Evolutionary conservation across 2,329 filamentous ascomycete genomes (phyloP).

Genomic region (Aspergillus niger): DNA sequence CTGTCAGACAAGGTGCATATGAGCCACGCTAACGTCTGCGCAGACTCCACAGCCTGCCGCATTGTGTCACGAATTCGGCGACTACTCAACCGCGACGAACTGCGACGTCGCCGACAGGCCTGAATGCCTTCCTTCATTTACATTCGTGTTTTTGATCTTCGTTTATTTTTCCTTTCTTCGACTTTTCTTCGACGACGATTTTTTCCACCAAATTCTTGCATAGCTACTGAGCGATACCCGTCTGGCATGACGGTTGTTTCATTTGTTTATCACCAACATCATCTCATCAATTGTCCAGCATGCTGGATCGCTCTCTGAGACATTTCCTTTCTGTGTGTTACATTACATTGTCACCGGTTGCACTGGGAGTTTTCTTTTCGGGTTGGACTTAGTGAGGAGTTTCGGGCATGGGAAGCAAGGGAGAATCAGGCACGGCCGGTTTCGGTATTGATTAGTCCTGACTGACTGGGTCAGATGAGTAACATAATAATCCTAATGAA

Average conservation of each 20-base stretch:
- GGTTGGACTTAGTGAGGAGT: constrained; percentile 18
- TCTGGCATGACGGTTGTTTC: constrained; percentile 11
- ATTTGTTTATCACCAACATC: constrained; percentile 5
- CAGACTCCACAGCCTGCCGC: constrained; percentile 30
- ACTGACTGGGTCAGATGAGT: constrained; percentile 8
- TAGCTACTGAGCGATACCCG: constrained; percentile 12
- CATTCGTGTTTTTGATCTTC: neutral
- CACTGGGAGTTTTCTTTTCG: constrained; percentile 3
- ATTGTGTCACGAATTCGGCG: constrained; percentile 37
- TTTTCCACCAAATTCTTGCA: neutral
- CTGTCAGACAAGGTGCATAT: constrained; percentile 11
- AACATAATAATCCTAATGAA: constrained; percentile 1
- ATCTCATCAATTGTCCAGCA: constrained; percentile 1
- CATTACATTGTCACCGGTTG: constrained; percentile 1
- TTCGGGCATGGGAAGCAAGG: constrained; percentile 18
- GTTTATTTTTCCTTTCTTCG: constrained; percentile 1
- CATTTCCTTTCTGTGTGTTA: constrained; percentile 6
- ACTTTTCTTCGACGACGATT: neutral
- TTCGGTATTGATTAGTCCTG: constrained; percentile 7
- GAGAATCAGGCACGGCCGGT: constrained; percentile 5
- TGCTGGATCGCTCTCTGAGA: constrained; percentile 12
- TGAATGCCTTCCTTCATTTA: constrained; percentile 14
- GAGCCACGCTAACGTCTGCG: constrained; percentile 16
- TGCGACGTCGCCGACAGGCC: constrained; percentile 26
- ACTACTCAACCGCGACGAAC: constrained; percentile 36